Base-by-base conservation (phyloP, 108 stramenopile species). In the Skeletonema tropicum region DNA sequence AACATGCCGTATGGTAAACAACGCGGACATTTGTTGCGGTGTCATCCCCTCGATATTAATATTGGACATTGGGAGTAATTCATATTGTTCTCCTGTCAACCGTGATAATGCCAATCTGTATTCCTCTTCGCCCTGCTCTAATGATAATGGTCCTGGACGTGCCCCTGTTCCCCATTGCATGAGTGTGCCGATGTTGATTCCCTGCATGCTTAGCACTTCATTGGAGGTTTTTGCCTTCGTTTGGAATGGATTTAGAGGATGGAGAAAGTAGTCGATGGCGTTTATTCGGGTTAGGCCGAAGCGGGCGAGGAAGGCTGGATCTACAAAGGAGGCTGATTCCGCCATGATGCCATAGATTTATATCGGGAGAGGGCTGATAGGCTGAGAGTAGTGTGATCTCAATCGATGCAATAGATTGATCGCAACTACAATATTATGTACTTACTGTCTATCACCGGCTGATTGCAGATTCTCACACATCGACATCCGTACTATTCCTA, bases 271-370 rank as follows among this genome's bases (percentile, higher is more conserved):
- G 72, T 95, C 90, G 12, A 92, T 61, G 15, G 85, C 89, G 67
- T 90, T 93, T 41, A 79, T 83, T 48, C 85, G 78, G 41, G 81
- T 85, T 17, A 95, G 79, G 17, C 94, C 94, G 68, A 92, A 95
- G 19, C 89, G 76, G 9, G 94, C 92, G 6, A 95, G 73, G 74
- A 91, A 95, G 30, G 90, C 90, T 15, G 94, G 94, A 74, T 95
- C 94, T 0, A 92, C 91, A 71, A 95, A 95, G n/a, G 94, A 95
- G 6, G 91, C 89, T 11, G 94, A 92, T 70, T 94, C 94, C 3
- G 91, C 87, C 91, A 92, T 94, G 69, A 9, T 38, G 36, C 8
- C n/a, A n/a, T n/a, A n/a, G n/a, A n/a, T n/a, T n/a, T n/a, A n/a
- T n/a, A n/a, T n/a, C n/a, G n/a, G n/a, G n/a, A n/a, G n/a, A n/a